These are phyloP conservation scores for Cladophialophora exuberans DNA, from an alignment of 2,329 filamentous ascomycete species.

Conservation along the genomic window DNA sequence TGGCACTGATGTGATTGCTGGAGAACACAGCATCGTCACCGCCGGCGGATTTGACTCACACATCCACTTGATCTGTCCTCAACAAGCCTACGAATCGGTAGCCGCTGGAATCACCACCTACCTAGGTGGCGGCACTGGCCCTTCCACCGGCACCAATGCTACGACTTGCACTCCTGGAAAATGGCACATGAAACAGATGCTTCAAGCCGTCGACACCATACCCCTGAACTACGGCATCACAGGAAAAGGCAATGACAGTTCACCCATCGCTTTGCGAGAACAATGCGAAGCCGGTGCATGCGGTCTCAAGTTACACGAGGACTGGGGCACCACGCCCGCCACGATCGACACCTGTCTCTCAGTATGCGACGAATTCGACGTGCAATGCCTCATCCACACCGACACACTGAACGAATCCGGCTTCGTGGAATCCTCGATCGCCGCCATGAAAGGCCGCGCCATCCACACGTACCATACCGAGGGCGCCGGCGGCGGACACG, in stretches of 20 bases:
- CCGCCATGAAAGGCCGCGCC: constrained; percentile 80
- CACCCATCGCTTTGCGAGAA: constrained; percentile 70
- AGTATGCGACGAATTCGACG: constrained; percentile 87
- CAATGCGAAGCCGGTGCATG: constrained; percentile 83
- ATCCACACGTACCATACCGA: constrained; percentile 98
- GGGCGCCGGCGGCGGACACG: constrained; percentile 91
- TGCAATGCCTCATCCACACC: constrained; percentile 93
- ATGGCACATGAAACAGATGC: constrained; percentile 82
- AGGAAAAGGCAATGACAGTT: constrained; percentile 88
- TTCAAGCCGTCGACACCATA: constrained; percentile 79
- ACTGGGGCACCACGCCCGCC: constrained; percentile 90
- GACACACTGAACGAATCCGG: constrained; percentile 96
- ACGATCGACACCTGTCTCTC: constrained; percentile 85
- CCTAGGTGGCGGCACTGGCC: constrained; percentile 87
- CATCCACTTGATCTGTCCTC: constrained; percentile 93
- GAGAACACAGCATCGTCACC: constrained; percentile 87
- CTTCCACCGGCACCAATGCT: constrained; percentile 87
- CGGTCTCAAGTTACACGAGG: constrained; percentile 92
- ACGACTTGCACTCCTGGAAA: constrained; percentile 91
- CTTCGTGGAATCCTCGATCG: constrained; percentile 91
- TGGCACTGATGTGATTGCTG: constrained; percentile 89
- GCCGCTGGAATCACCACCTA: constrained; percentile 87
- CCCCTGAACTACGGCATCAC: constrained; percentile 91
- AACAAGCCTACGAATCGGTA: constrained; percentile 82
- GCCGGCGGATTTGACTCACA: constrained; percentile 88